Evolutionary conservation across 257 asterid species (phyloP).

Genomic region (Echites panduratus): DNA sequence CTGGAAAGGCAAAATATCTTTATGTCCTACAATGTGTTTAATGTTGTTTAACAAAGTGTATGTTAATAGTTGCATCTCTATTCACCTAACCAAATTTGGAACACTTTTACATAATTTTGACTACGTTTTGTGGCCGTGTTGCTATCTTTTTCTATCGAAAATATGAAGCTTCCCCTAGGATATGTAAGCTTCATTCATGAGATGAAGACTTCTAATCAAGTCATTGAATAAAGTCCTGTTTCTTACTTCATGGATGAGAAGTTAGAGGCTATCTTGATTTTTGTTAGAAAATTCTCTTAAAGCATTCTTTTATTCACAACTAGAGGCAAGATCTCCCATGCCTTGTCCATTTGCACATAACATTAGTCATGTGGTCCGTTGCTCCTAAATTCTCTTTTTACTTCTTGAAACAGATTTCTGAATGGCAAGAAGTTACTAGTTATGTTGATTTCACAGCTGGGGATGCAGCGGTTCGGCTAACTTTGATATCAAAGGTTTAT

Average conservation of each 20-base stretch:
- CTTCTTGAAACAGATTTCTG: conserved; percentile 19
- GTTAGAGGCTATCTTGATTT: not conserved
- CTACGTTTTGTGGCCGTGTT: too few relatives aligned
- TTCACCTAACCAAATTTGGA: too few relatives aligned
- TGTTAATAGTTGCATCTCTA: too few relatives aligned
- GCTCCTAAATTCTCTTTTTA: not conserved
- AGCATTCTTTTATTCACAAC: not conserved
- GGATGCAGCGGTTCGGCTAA: conserved; percentile 27
- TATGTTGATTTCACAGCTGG: conserved; percentile 10
- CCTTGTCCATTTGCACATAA: not conserved
- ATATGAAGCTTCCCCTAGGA: not conserved
- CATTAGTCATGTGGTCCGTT: not conserved
- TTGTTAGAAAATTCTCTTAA: not conserved
- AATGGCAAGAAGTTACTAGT: conserved; percentile 21
- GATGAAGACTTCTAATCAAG: not conserved
- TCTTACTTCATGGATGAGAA: too few relatives aligned
- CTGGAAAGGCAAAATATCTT: too few relatives aligned
- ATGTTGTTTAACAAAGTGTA: too few relatives aligned
- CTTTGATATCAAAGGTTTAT: conserved; percentile 25
- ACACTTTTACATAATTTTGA: too few relatives aligned
- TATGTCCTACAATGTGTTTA: too few relatives aligned
- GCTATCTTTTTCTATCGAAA: too few relatives aligned
- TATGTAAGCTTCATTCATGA: not conserved
- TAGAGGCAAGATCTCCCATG: not conserved
- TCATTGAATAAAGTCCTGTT: not conserved